Percentiles rank a stretch among this genome's conserved stretches.
Evolutionary conservation across 2,329 filamentous ascomycete species (phyloP).

Genomic region (Ustulina deusta): DNA sequence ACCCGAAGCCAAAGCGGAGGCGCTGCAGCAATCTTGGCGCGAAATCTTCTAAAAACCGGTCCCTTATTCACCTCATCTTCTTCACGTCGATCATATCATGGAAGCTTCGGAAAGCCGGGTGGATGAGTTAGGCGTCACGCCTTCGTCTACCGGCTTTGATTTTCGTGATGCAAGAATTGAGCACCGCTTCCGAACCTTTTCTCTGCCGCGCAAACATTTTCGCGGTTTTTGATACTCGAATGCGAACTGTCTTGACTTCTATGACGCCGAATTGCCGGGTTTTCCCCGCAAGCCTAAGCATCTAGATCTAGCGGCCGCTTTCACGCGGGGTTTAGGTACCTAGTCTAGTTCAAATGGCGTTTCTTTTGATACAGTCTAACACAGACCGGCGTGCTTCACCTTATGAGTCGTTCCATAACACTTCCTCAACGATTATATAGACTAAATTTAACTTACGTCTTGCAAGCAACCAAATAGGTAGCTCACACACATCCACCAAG

Average conservation of each 20-base stretch:
- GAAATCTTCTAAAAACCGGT: neutral
- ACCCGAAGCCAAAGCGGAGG: neutral
- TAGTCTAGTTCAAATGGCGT: constrained; percentile 6
- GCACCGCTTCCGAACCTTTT: neutral
- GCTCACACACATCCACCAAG: neutral
- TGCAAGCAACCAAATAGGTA: neutral
- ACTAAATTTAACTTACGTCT: neutral
- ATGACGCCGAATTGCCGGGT: constrained; percentile 49
- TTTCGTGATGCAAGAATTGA: neutral
- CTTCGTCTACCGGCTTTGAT: neutral
- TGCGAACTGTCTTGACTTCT: neutral
- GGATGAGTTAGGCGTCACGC: neutral
- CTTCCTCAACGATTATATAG: neutral
- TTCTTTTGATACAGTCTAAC: constrained; percentile 8
- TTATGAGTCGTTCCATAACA: neutral
- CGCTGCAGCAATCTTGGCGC: neutral
- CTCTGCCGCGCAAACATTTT: constrained; percentile 2
- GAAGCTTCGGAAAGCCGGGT: neutral
- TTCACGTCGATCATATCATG: neutral
- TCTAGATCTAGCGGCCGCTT: constrained; percentile 24
- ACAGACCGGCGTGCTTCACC: neutral
- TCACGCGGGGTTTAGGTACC: constrained; percentile 38
- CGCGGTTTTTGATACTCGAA: constrained; percentile 19
- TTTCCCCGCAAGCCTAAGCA: constrained; percentile 46
- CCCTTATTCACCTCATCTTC: neutral